A percentile compares a stretch with the other conserved stretches of the same genome.
Conservation (phyloP, 1,284 basidiomycete genomes). For the Clitocybe nebularis region DNA sequence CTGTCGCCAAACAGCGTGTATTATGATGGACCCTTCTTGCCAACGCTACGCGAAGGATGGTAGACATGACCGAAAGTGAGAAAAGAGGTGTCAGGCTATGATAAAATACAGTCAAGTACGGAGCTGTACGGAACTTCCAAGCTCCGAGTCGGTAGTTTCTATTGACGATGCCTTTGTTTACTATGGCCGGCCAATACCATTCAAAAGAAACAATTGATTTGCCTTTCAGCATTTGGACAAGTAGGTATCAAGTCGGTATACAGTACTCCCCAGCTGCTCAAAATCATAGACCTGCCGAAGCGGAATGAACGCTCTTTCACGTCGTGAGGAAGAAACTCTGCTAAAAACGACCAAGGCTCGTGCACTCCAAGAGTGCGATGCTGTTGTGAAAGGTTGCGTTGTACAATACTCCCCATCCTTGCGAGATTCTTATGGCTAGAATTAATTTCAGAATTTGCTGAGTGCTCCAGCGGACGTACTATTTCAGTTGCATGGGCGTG, state of each 20-base stretch:
- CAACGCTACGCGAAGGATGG: conserved; percentile 10
- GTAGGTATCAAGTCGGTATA: no score
- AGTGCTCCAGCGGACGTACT: conserved; percentile 78
- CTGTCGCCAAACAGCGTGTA: conserved; percentile 47
- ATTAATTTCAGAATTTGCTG: conserved; percentile 67
- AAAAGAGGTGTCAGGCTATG: no score
- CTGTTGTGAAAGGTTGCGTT: conserved; percentile 63
- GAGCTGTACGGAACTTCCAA: no score
- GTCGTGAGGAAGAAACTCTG: conserved; percentile 84
- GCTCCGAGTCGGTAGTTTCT: no score
- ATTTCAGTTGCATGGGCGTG: conserved; percentile 85
- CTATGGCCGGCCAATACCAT: no score
- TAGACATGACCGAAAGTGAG: no score
- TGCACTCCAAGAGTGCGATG: conserved; percentile 78
- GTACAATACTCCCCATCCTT: not conserved
- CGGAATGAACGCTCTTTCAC: conserved; percentile 79
- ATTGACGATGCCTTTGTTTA: no score
- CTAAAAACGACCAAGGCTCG: conserved; percentile 77
- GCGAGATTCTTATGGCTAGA: not conserved
- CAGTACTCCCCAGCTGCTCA: no score
- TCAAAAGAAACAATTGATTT: not conserved
- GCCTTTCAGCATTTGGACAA: not conserved
- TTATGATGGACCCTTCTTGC: conserved; percentile 3
- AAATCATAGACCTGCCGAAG: not conserved
- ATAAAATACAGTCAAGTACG: no score